These are phyloP conservation scores for Arthrobotrys pseudoclavata DNA, from an alignment of 2,329 filamentous ascomycete species.

Conservation along the genomic window DNA sequence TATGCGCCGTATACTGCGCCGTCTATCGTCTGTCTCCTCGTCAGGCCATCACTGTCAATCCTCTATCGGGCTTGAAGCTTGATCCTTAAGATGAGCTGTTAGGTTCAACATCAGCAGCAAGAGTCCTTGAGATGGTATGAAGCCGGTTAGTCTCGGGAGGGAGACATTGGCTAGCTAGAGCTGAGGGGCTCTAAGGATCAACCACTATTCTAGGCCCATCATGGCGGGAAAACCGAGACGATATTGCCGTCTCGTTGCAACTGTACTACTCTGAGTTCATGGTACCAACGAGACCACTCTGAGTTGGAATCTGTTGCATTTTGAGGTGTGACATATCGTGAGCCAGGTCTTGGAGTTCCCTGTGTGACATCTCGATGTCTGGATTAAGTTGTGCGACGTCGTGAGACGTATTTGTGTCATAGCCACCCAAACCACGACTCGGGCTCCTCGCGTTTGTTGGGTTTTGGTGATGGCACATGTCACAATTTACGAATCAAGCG, in stretches of 20 bases:
- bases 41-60: too few species aligned
- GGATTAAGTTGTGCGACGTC: slow-evolving; percentile 24
- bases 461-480: neutral
- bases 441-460: neutral
- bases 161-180: neutral
- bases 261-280: neutral
- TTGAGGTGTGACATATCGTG: slow-evolving; percentile 13
- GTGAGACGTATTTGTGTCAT: slow-evolving; percentile 6
- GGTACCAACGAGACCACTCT: neutral
- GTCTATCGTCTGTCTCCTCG: too few species aligned
- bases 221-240: too few species aligned
- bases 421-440: neutral
- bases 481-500: neutral
- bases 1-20: too few species aligned
- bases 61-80: too few species aligned
- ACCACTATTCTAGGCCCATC: neutral
- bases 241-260: neutral
- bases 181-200: neutral
- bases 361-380: slow-evolving; percentile 23
- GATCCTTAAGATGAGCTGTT: neutral
- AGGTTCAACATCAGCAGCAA: slow-evolving; percentile 1
- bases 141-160: neutral
- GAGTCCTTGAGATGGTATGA: neutral
- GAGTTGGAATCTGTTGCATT: slow-evolving; percentile 34
- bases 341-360: neutral